These are phyloP conservation scores for Venturia pyrina DNA, from an alignment of 2,329 filamentous ascomycete species.

Conservation along the genomic window DNA sequence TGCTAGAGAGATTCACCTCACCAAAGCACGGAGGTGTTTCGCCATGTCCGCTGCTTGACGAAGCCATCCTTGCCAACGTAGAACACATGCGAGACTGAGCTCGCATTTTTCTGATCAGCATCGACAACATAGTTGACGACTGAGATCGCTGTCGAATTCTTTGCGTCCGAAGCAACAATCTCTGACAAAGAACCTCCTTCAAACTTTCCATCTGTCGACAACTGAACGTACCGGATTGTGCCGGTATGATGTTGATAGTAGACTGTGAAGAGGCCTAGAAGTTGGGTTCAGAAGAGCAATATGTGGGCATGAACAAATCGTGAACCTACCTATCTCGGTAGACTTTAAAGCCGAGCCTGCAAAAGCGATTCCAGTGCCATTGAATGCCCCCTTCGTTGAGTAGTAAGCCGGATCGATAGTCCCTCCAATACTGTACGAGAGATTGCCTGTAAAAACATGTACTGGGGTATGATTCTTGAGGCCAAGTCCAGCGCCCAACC, in stretches of 20 bases:
- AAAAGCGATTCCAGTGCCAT: conserved; percentile 37
- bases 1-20: not conserved
- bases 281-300: no score
- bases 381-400: conserved; percentile 31
- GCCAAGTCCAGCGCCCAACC: not conserved
- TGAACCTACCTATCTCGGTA: conserved; percentile 24
- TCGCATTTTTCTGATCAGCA: conserved; percentile 30
- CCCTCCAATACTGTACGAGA: conserved; percentile 26
- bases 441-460: not conserved
- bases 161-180: conserved; percentile 32
- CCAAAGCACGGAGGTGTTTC: conserved; percentile 19
- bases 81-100: conserved; percentile 21
- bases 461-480: not conserved
- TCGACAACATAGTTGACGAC: conserved; percentile 33
- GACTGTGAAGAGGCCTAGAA: no score
- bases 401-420: conserved; percentile 28
- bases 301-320: not conserved
- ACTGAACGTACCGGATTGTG: conserved; percentile 31
- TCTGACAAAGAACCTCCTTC: conserved; percentile 28
- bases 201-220: conserved; percentile 26
- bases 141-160: conserved; percentile 34
- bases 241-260: conserved; percentile 37
- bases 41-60: conserved; percentile 28
- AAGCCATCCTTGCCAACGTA: conserved; percentile 32
- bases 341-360: conserved; percentile 31